Evolutionary conservation across 148 eudicot genomes (phyloP), one percentile per base, ranked within the genome.

Genomic region (Pouteria glomerata): DNA sequence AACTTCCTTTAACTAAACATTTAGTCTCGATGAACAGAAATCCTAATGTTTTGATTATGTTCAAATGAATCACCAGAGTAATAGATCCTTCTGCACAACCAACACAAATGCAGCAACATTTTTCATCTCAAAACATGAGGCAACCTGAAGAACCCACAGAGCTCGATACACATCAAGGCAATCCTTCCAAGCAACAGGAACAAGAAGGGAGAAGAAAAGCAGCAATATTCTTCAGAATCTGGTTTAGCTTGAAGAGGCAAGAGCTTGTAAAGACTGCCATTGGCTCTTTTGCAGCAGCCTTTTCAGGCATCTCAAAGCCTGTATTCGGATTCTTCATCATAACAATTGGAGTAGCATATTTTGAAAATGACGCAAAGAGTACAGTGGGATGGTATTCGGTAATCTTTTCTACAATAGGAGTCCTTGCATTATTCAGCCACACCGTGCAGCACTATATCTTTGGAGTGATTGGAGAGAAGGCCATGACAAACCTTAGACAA

Each of bases 281-380:
- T 70, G 84, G 84, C 57, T 78, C 87, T 47, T 39, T 64, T 48
- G 87, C 82, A 64, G 87, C 87, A 59, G 87, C 82, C 33, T 34
- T 81, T 73, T 80, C 87, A 44, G 82, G 87, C 63, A 84, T 84
- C 72, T 81, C 84, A 21, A 84, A 81, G 63, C 87, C 87, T 58
- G 72, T 84, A 45, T 81, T 84, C 45, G 84, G 87, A 31, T 84
- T 41, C 74, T 84, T 81, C 73, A 79, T 84, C 78, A 81, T 84
- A 37, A 84, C 87, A 57, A 84, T 84, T 64, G 84, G 87, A 57
- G 81, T 81, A 47, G 79, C 84, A 31, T 84, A 81, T 70, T 84
- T 57, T 27, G 31, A 81, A 24, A 0, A 13, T 23, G 26, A 79
- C 31, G 13, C 87, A 8, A 57, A 71, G 74, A 48, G 59, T 29